Conservation (phyloP, 495 filamentous ascomycete genomes). For the Amphirosellinia nigrospora region DNA sequence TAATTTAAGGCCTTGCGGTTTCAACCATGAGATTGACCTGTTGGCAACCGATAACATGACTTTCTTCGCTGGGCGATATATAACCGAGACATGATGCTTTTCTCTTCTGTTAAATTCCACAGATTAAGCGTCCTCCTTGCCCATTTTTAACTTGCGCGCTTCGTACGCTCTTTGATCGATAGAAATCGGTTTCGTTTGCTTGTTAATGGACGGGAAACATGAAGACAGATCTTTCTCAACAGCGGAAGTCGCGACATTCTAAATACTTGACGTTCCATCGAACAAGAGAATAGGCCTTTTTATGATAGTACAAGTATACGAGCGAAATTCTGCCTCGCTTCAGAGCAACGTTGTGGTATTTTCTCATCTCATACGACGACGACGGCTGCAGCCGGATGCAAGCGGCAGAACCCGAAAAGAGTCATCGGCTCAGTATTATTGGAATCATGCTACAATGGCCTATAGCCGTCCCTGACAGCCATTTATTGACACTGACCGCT, state of each 20-base stretch:
- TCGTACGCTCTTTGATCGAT: not conserved
- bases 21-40: not conserved
- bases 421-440: not conserved
- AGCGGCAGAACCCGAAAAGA: not conserved
- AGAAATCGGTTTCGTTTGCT: not conserved
- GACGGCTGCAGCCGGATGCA: constrained; percentile 23
- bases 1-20: not conserved
- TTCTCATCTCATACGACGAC: too few species aligned
- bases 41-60: not conserved
- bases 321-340: not conserved
- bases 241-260: not conserved
- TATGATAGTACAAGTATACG: not conserved
- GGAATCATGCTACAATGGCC: not conserved
- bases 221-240: not conserved
- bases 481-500: constrained; percentile 10
- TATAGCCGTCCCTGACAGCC: not conserved
- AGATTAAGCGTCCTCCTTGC: not conserved
- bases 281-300: not conserved
- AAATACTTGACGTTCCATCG: not conserved
- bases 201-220: not conserved
- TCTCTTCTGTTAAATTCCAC: not conserved
- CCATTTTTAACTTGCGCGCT: not conserved
- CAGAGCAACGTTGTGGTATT: not conserved
- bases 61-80: not conserved
- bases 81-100: not conserved